Evolutionary conservation across 164 flowering plant genomes (phyloP), one percentile per base, ranked within the genome.

Genomic region (Santalum album): DNA sequence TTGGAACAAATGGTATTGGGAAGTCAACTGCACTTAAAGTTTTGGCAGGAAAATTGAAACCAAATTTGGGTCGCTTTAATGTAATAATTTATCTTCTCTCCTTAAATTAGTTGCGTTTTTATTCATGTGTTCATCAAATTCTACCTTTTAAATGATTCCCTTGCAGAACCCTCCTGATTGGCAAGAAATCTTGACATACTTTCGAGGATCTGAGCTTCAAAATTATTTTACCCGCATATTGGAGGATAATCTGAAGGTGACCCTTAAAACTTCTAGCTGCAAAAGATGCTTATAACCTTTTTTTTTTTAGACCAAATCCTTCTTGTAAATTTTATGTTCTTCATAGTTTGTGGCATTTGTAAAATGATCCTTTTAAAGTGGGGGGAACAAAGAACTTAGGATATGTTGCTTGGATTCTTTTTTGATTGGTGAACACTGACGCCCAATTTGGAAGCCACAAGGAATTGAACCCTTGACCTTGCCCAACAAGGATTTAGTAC

Each of bases 1-100:
- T 94, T 69, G 99, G 99, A 53, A 90, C 99, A 42, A 94, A 94
- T 77, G 99, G 99, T 7, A 94, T 94, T 66, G 97, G 99, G 42
- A 94, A 94, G 62, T 90, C 99, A 1, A 94, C 99, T 65, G 97
- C 97, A 2, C 88, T 94, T 14, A 90, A 94, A 79, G 84, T 94
- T 57, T 72, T 94, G 73, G 97, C 97, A 60, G 97, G 97, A 51
- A 94, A 84, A 60, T 55, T 94, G 72, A 94, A 94, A 56, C 99
- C 99, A 55, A 94, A 94, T 56, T 62, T 94, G 72, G 97, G 99
- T n/a, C 92, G 96, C 36, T 94, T 90, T 65, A 79, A 69, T 70
- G 99, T 29, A 29, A 72, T 54, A 19, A n/a, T 29, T 42, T 65
- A 10, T 17, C 14, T 12, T 54, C 2, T 51, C 35, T 32, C n/a